These are phyloP conservation scores for Setaria italica DNA, from an alignment of 202 grass and related monocot genomes.

Conservation along the genomic window DNA sequence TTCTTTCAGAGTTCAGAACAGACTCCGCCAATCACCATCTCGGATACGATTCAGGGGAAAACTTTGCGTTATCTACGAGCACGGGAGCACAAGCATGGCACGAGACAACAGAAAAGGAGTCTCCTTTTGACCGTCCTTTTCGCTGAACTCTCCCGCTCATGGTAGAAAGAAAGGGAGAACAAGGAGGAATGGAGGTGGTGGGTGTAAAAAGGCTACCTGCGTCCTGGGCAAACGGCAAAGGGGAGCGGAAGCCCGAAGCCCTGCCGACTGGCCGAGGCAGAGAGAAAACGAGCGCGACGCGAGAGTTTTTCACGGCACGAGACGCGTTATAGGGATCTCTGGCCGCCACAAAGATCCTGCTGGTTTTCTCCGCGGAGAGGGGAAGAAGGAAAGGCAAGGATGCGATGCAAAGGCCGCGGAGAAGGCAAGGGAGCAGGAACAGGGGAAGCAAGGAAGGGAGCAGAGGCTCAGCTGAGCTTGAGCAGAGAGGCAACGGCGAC, in stretches of 20 bases:
- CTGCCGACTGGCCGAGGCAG: slow-evolving; percentile 16
- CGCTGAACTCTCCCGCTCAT: not conserved
- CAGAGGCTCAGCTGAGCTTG: not conserved
- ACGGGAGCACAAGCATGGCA: slow-evolving; percentile 31
- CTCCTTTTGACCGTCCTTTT: slow-evolving; percentile 24
- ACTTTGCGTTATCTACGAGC: not conserved
- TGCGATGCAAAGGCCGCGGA: slow-evolving; percentile 38
- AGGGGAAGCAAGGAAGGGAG: not conserved
- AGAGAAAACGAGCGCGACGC: slow-evolving; percentile 14
- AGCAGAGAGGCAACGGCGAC: slow-evolving; percentile 29
- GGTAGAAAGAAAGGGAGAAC: not conserved
- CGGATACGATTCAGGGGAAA: not conserved
- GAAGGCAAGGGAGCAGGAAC: slow-evolving; percentile 28
- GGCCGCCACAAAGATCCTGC: slow-evolving; percentile 33
- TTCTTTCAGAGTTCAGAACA: slow-evolving; percentile 43
- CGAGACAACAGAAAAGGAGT: slow-evolving; percentile 6
- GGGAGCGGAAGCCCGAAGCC: not conserved
- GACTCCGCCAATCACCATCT: not conserved
- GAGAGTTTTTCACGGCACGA: slow-evolving; percentile 34
- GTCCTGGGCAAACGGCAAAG: slow-evolving; percentile 8
- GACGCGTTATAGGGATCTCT: not conserved
- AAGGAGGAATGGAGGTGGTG: slow-evolving; percentile 14
- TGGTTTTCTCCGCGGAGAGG: slow-evolving; percentile 29
- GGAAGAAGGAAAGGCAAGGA: slow-evolving; percentile 36
- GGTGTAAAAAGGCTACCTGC: slow-evolving; percentile 26